These are phyloP conservation scores for Tolypocladium guangdongense DNA, from an alignment of 2,329 filamentous ascomycete genomes.

Conservation along the genomic window DNA sequence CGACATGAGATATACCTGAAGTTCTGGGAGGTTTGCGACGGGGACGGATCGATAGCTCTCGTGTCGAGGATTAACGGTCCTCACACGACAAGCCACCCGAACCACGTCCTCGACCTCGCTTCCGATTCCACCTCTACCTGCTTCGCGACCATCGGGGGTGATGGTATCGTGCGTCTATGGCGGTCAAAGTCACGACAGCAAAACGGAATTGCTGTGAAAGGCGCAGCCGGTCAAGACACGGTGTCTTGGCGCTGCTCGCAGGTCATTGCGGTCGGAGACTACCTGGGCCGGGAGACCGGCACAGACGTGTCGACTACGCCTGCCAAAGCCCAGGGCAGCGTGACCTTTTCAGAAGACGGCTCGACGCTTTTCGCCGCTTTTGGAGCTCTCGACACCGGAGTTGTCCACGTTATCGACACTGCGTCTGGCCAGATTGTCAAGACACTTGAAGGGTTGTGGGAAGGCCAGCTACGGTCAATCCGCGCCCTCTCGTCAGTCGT, in stretches of 20 bases:
- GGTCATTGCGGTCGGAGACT: constrained; percentile 41
- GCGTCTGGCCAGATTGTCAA: constrained; percentile 54
- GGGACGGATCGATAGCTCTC: constrained; percentile 55
- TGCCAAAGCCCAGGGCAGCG: constrained; percentile 43
- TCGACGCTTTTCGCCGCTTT: constrained; percentile 67
- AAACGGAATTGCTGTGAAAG: constrained; percentile 55
- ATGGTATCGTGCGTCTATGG: constrained; percentile 73
- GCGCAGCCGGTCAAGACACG: constrained; percentile 44
- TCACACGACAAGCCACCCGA: constrained; percentile 48
- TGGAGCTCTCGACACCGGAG: constrained; percentile 41
- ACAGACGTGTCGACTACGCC: constrained; percentile 14
- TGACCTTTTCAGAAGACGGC: constrained; percentile 76
- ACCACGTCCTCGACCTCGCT: constrained; percentile 60
- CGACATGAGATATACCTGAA: constrained; percentile 72
- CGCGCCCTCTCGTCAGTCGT: constrained; percentile 64
- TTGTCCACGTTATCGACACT: constrained; percentile 68
- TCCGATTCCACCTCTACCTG: constrained; percentile 57
- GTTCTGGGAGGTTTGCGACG: constrained; percentile 66
- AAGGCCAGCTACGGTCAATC: constrained; percentile 53
- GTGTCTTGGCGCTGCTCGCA: constrained; percentile 66
- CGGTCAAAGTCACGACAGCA: constrained; percentile 58
- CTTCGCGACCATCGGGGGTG: constrained; percentile 79
- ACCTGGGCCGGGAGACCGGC: constrained; percentile 30
- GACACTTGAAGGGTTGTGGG: constrained; percentile 57
- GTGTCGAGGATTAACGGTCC: constrained; percentile 76